Percentiles rank a stretch among this genome's conserved stretches.
These are phyloP conservation scores for Penicillium brasilianum DNA, from an alignment of 2,329 filamentous ascomycete species.

Conservation along the genomic window DNA sequence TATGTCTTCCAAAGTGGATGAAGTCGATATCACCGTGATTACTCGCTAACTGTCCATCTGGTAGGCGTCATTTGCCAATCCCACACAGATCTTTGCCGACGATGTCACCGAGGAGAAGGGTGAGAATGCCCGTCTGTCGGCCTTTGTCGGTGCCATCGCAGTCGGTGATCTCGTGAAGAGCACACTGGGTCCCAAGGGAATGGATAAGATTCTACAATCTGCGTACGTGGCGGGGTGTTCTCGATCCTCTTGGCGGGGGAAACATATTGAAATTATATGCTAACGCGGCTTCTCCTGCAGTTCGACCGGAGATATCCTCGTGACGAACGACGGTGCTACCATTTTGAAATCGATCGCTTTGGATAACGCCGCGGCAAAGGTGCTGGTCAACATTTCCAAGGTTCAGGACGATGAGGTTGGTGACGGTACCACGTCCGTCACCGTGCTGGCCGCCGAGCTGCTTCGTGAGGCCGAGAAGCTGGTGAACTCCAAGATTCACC, in stretches of 20 bases:
- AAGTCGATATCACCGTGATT: not conserved
- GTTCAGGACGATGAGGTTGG: constrained; percentile 99
- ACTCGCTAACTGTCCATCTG: constrained; percentile 10
- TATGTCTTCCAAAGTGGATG: constrained; percentile 18
- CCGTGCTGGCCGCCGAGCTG: constrained; percentile 92
- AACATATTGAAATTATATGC: constrained; percentile 24
- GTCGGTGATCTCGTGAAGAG: constrained; percentile 98
- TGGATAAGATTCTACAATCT: constrained; percentile 98
- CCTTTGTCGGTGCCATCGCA: constrained; percentile 96
- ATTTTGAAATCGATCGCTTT: constrained; percentile 98
- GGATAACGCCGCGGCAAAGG: constrained; percentile 97
- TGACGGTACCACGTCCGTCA: constrained; percentile 97
- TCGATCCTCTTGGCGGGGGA: constrained; percentile 15
- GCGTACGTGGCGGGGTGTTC: constrained; percentile 65
- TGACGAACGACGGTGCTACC: constrained; percentile 97
- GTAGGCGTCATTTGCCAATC: constrained; percentile 62
- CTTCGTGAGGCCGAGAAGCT: constrained; percentile 96
- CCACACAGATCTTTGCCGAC: constrained; percentile 97
- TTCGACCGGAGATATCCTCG: constrained; percentile 95
- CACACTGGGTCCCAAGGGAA: constrained; percentile 94
- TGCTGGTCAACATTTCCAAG: constrained; percentile 98
- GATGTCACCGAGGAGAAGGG: constrained; percentile 98
- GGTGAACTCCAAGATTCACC: constrained; percentile 97
- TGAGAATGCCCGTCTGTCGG: constrained; percentile 97
- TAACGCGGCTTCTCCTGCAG: constrained; percentile 50